Base-by-base conservation (phyloP, 2,329 filamentous ascomycete genomes). In the Pseudocercospora fijiensis region DNA sequence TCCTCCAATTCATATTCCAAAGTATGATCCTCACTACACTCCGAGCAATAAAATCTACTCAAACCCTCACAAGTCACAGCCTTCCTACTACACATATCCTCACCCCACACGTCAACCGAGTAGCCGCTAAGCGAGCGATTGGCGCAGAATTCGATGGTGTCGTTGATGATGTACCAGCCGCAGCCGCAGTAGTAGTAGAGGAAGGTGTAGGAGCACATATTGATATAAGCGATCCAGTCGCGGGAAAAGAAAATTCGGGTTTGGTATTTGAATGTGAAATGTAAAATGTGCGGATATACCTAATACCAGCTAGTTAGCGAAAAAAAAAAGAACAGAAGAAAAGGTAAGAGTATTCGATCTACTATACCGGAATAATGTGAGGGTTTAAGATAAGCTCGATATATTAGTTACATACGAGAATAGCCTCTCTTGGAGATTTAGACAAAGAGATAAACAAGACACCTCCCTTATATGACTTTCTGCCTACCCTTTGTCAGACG, bases 161-260 rank as follows among this genome's bases (percentile, higher is more conserved):
- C 77, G 64, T 75, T 72, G 75, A 78, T 78, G 72, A 81, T 80
- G 72, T 80, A 81, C 73, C 80, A 80, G 69, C 79, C 79, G 72
- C 80, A 79, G 72, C 79, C 79, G 73, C 80, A 81, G 72, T 78
- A 78, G 71, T 82, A 81, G 76, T 78, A 74, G 22, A 75, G 77
- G 70, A 81, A 82, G 10, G 79, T 80, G 49, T 53, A 53, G 16
- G 22, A 26, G 24, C 49, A 53, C 49, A 53, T 53, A 28, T 33
- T 41, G 28, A 10, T 22, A 3, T 1, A 16, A 8, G 26, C 49
- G 49, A 53, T 30, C 49, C 49, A 53, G 49, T 30, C 49, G 49
- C 49, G 13, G 16, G 18, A 11, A 18, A 13, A n/a, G n/a, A n/a
- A n/a, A n/a, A n/a, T n/a, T n/a, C n/a, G n/a, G n/a, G n/a, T n/a